phyloP scores from a whole-genome alignment of 2,329 filamentous ascomycete species.

The Penicillium italicum region DNA sequence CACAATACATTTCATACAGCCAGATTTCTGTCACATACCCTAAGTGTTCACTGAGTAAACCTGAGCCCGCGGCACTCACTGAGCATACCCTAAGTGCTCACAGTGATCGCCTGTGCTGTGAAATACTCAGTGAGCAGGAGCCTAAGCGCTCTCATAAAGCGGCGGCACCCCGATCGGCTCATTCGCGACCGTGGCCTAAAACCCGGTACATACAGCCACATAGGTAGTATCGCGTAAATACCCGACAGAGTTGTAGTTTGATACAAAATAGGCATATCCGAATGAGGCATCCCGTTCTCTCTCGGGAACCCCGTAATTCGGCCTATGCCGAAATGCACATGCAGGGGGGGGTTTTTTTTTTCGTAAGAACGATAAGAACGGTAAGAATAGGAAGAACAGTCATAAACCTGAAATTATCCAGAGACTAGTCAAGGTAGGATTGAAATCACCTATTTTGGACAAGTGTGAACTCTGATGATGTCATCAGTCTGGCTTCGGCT shows the following conservation, averaged over 20 bases:
- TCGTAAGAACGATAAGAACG: not conserved
- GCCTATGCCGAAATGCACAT: not conserved
- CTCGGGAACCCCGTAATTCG: not conserved
- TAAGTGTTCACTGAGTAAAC: no score
- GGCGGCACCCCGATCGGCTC: no score
- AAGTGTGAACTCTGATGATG: not conserved
- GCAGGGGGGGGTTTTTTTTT: no score
- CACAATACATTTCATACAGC: no score
- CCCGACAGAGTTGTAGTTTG: not conserved
- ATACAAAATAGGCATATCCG: not conserved
- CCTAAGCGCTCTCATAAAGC: no score
- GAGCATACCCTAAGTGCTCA: no score
- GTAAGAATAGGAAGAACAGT: not conserved
- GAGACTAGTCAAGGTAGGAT: not conserved
- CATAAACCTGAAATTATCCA: not conserved
- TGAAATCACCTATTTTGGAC: not conserved
- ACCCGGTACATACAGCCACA: no score
- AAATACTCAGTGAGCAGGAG: no score
- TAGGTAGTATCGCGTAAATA: not conserved
- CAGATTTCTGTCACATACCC: no score
- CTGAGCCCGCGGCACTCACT: no score
- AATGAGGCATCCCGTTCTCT: constrained; percentile 2
- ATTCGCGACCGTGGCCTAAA: no score
- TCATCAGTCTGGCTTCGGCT: not conserved
- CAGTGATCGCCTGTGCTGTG: no score